phyloP scores from a whole-genome alignment of 805 yeast genomes.

The Priceomyces medius region DNA sequence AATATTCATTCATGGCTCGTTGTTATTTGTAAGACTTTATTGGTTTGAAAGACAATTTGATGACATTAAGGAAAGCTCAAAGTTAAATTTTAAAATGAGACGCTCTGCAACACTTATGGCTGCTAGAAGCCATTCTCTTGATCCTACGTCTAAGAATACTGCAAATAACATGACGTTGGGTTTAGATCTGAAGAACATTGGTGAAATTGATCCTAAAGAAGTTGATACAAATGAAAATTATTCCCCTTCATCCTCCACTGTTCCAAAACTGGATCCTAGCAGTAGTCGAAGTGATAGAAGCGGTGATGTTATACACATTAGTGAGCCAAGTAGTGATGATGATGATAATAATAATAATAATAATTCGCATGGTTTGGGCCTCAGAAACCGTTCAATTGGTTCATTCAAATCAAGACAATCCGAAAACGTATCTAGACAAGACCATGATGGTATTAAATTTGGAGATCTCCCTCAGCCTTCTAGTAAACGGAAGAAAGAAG shows the following conservation, averaged over 20 bases:
- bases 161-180: slow-evolving; percentile 33
- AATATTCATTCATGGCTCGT: slow-evolving; percentile 76
- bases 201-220: slow-evolving; percentile 5
- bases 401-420: not conserved
- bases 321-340: slow-evolving; percentile 41
- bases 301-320: slow-evolving; percentile 29
- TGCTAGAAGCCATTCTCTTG: slow-evolving; percentile 42
- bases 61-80: slow-evolving; percentile 75
- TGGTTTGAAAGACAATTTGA: slow-evolving; percentile 90
- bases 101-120: slow-evolving; percentile 67
- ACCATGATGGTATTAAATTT: slow-evolving; percentile 48
- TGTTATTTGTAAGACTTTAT: slow-evolving; percentile 75
- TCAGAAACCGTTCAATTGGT: too few relatives aligned
- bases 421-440: not conserved
- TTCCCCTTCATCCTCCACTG: slow-evolving; percentile 16
- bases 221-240: slow-evolving; percentile 1
- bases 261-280: slow-evolving; percentile 5
- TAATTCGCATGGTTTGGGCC: slow-evolving; percentile 8
- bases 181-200: not conserved
- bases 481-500: slow-evolving; percentile 34
- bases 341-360: too few relatives aligned
- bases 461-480: slow-evolving; percentile 60
- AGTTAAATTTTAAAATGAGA: slow-evolving; percentile 76
- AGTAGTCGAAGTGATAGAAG: slow-evolving; percentile 8
- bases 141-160: slow-evolving; percentile 18